A percentile compares a stretch with the other conserved stretches of the same genome.
phyloP scores from a whole-genome alignment of 192 early-diverging fungal genomes.

The Chytriomyces hyalinus region DNA sequence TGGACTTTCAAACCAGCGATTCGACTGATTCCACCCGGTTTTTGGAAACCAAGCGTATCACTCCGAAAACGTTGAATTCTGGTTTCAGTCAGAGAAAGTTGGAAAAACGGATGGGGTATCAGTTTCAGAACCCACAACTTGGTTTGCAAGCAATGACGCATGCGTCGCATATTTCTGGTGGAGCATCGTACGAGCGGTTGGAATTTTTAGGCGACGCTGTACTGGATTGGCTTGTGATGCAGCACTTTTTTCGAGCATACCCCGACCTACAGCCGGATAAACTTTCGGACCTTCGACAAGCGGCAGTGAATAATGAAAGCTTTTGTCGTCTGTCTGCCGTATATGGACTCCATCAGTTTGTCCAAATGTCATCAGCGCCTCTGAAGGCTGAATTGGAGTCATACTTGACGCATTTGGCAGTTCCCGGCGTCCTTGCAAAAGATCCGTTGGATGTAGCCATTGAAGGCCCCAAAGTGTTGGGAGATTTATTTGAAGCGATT shows the following conservation, averaged over 20 bases:
- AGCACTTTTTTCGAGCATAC: conserved; percentile 76
- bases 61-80: background rate
- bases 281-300: conserved; percentile 84
- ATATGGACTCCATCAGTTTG: conserved; percentile 65
- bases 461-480: conserved; percentile 82
- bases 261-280: conserved; percentile 69
- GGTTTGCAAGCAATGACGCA: conserved; percentile 82
- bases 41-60: background rate
- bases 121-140: conserved; percentile 68
- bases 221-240: conserved; percentile 78
- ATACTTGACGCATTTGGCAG: conserved; percentile 58
- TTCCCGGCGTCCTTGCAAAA: conserved; percentile 33
- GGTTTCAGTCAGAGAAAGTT: conserved; percentile 23
- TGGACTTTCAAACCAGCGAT: background rate
- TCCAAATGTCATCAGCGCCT: conserved; percentile 63
- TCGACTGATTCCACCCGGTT: background rate
- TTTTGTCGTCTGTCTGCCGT: conserved; percentile 72
- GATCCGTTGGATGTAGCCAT: conserved; percentile 12
- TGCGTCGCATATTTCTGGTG: conserved; percentile 7
- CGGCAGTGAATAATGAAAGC: conserved; percentile 84
- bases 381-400: conserved; percentile 62
- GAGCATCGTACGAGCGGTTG: conserved; percentile 80
- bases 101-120: conserved; percentile 36
- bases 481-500: conserved; percentile 84
- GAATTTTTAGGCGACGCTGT: conserved; percentile 91